Base-by-base conservation (phyloP, 148 eudicot species). In the Vaccinium corymbosum region DNA sequence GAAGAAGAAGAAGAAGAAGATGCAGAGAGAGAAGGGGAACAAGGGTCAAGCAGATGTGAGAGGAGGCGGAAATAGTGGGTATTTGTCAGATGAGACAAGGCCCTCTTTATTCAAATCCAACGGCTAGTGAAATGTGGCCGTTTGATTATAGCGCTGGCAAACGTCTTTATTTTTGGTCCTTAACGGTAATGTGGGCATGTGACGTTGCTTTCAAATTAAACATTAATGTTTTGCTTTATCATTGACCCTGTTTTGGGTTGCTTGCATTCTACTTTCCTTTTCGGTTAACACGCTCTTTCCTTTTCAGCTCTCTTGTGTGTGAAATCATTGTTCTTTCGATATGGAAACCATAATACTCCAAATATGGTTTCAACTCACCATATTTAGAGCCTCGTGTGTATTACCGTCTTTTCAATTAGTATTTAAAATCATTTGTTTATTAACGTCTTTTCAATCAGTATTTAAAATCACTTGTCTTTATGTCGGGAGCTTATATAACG, bases 41-140 rank as follows among this genome's bases (percentile, higher is more conserved):
- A 12, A 71, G 11, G 59, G 53, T 42, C 20, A 59, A 55, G 50
- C 53, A 20, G 74, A 50, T 38, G 72, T 49, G 84, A 46, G 20
- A 22, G 57, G 64, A 80, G 82, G 83, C 79, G 66, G 80, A 85
- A 86, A 59, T 68, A 48, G 61, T 79, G 87, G 89, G 85, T 68
- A 79, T 85, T 35, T 89, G 90, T 87, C 89, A 86, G 87, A 82
- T 81, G 85, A 85, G 55, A 80, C 68, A 52, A 35, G 42, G 57
- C 76, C 49, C 22, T 14, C 53, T 53, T 42, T 84, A 85, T 91
- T 87, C 88, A 90, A 92, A 91, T 87, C 76, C 82, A 93, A 90
- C 93, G 97, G 94, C 90, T 91, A 91, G 90, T 92, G 72, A 87
- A 86, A 84, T 62, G 73, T 81, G 87, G 81, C 91, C 90, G 93